Evolutionary conservation across 306 rosid genomes (phyloP).

Genomic region (Mimosa pudica): DNA sequence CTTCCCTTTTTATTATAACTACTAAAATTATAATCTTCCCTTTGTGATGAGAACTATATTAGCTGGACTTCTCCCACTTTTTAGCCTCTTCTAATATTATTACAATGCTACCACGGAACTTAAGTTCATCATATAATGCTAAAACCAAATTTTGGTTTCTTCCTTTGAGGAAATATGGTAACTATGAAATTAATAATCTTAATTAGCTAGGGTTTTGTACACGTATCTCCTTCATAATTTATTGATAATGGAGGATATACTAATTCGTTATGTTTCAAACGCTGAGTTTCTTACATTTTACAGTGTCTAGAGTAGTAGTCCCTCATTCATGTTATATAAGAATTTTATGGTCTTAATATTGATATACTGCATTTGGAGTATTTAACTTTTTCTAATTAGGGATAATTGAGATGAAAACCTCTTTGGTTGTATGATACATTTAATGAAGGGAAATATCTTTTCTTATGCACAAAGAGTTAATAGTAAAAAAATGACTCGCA

Average conservation of each 20-base stretch:
- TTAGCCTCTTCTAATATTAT: background rate
- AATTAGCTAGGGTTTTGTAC: background rate
- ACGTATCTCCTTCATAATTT: background rate
- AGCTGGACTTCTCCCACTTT: constrained; percentile 11
- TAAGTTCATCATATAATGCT: background rate
- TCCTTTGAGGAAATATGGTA: background rate
- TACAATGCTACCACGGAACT: constrained; percentile 18
- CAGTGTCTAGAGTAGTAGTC: too few relatives aligned
- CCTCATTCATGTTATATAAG: too few relatives aligned
- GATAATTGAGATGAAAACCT: too few relatives aligned
- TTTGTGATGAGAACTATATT: background rate
- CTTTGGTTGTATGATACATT: too few relatives aligned
- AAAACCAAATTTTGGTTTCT: constrained; percentile 13
- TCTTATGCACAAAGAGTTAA: too few relatives aligned
- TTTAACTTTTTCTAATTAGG: too few relatives aligned
- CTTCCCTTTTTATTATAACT: constrained; percentile 6
- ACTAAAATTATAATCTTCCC: background rate
- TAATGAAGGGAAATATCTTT: too few relatives aligned
- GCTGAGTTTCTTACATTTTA: too few relatives aligned
- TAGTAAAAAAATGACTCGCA: too few relatives aligned
- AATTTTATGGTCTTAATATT: too few relatives aligned
- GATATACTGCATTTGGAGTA: too few relatives aligned
- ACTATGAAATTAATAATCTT: background rate
- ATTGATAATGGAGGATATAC: background rate
- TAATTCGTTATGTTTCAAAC: background rate